Evolutionary conservation across 495 filamentous ascomycete species (phyloP), one percentile per base, ranked within the genome.

Genomic region (Symbiotaphrina buchneri): DNA sequence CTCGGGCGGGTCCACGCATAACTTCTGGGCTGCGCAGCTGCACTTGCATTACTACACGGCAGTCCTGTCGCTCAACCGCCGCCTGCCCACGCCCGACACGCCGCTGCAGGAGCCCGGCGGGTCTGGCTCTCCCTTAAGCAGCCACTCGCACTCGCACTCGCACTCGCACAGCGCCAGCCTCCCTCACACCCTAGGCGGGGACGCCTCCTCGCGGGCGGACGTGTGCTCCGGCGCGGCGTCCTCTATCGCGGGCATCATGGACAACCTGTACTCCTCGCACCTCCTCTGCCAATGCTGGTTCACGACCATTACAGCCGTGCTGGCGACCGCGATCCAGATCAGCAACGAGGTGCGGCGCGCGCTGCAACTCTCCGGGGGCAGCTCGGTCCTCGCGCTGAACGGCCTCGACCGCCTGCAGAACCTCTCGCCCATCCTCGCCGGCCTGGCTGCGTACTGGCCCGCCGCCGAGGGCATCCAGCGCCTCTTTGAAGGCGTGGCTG

Each of bases 1-100:
- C n/a, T n/a, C n/a, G n/a, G n/a, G n/a, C n/a, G n/a, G n/a, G n/a
- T n/a, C n/a, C n/a, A n/a, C n/a, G n/a, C n/a, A n/a, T n/a, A n/a
- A 59, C 28, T 48, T 54, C 6, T 63, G 57, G 57, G 54, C 50
- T 27, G 51, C 52, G 15, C 57, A 54, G 51, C 51, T 63, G 25
- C 59, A 61, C 39, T 36, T 63, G n/a, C n/a, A n/a, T n/a, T n/a
- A n/a, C n/a, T n/a, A n/a, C n/a, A n/a, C n/a, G n/a, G n/a, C n/a
- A n/a, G n/a, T n/a, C n/a, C n/a, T n/a, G n/a, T n/a, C n/a, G n/a
- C n/a, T n/a, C n/a, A n/a, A n/a, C n/a, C n/a, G n/a, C n/a, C n/a
- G n/a, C n/a, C n/a, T n/a, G n/a, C n/a, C n/a, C n/a, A n/a, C n/a
- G n/a, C n/a, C n/a, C n/a, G n/a, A n/a, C n/a, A n/a, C n/a, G n/a